Evolutionary conservation across 306 rosid genomes (phyloP).

Genomic region (Citrullus colocynthis): DNA sequence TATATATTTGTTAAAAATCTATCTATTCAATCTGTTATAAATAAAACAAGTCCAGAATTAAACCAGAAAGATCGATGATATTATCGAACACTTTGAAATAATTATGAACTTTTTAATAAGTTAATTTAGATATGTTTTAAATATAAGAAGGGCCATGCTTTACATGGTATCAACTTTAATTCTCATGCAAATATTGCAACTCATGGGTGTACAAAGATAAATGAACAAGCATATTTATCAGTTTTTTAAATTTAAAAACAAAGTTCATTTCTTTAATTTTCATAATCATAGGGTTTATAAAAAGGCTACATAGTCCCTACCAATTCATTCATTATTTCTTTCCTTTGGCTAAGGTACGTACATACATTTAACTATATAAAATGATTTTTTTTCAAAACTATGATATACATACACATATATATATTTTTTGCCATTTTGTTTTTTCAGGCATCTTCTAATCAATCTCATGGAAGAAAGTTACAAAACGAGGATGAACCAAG

Average conservation of each 20-base stretch:
- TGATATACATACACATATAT: too few relatives aligned
- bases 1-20: background rate
- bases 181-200: slow-evolving; percentile 2
- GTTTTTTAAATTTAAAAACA: background rate
- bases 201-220: slow-evolving; percentile 1
- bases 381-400: background rate
- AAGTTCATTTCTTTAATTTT: background rate
- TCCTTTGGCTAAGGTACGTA: background rate
- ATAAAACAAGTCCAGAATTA: background rate
- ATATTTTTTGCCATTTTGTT: too few relatives aligned
- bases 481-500: background rate
- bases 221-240: background rate
- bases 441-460: background rate
- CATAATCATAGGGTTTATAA: background rate
- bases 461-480: background rate
- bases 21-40: background rate
- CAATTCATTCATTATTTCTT: background rate
- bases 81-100: background rate
- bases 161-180: background rate
- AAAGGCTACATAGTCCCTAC: background rate
- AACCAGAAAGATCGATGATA: background rate
- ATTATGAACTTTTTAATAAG: background rate
- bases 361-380: background rate
- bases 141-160: background rate
- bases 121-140: background rate